These are phyloP conservation scores for Nicotiana tabacum DNA, from an alignment of 257 asterid genomes.

Conservation along the genomic window DNA sequence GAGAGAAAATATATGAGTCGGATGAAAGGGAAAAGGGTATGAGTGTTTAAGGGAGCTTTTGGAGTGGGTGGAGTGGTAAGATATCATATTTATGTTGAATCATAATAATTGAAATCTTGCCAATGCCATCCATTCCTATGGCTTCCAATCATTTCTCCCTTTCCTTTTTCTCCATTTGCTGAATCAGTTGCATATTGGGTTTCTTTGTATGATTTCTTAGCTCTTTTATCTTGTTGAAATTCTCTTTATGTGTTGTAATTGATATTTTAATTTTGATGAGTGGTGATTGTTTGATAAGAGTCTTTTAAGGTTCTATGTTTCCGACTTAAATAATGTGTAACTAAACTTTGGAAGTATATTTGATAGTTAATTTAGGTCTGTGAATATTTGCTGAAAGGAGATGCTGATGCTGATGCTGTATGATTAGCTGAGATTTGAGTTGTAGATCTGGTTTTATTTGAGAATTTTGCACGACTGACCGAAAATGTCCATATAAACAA, in stretches of 20 bases:
- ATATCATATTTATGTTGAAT: not conserved
- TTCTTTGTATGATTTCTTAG: not conserved
- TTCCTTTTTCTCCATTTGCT: not conserved
- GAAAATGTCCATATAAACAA: no score
- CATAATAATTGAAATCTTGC: not conserved
- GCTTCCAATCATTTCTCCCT: not conserved
- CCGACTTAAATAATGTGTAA: not conserved
- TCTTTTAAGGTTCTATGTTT: not conserved
- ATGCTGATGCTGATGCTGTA: no score
- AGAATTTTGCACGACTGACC: no score
- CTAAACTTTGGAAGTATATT: no score
- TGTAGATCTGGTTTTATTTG: no score
- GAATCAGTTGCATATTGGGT: not conserved
- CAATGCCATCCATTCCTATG: not conserved
- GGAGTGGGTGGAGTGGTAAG: not conserved
- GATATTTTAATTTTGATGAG: not conserved
- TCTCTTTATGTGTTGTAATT: no score
- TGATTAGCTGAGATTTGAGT: no score
- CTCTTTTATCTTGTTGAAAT: not conserved
- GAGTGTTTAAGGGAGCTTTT: not conserved
- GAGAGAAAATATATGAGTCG: not conserved
- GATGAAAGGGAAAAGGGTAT: not conserved
- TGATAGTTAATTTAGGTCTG: no score
- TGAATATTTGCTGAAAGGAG: no score
- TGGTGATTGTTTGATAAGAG: not conserved